A percentile compares a stretch with the other conserved stretches of the same genome.
Evolutionary conservation across 2,329 filamentous ascomycete species (phyloP).

Genomic region (Venturia pyrina): DNA sequence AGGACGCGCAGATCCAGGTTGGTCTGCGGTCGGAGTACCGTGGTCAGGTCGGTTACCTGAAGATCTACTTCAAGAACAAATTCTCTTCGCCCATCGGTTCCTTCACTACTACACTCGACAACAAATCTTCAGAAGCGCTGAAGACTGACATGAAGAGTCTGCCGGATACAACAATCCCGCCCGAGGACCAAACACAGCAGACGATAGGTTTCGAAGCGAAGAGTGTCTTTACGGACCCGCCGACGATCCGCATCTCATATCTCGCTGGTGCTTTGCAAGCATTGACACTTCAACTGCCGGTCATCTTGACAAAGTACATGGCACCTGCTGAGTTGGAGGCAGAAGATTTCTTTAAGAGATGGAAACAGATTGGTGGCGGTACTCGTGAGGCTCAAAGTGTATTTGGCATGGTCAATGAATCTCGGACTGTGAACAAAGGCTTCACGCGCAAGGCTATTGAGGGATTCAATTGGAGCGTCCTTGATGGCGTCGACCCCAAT

Average conservation of each 20-base stretch:
- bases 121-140: slow-evolving; percentile 54
- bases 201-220: slow-evolving; percentile 91
- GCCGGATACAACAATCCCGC: slow-evolving; percentile 68
- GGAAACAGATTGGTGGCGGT: slow-evolving; percentile 92
- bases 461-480: slow-evolving; percentile 81
- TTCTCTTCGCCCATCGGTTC: slow-evolving; percentile 74
- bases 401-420: slow-evolving; percentile 57
- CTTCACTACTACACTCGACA: slow-evolving; percentile 88
- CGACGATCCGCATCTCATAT: slow-evolving; percentile 90
- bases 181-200: slow-evolving; percentile 75
- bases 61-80: slow-evolving; percentile 94
- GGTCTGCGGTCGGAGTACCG: slow-evolving; percentile 90
- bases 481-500: slow-evolving; percentile 84
- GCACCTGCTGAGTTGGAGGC: slow-evolving; percentile 74
- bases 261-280: slow-evolving; percentile 88
- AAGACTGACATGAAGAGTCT: slow-evolving; percentile 82
- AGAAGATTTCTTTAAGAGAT: slow-evolving; percentile 97
- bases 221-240: slow-evolving; percentile 68
- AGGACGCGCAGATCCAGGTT: slow-evolving; percentile 88
- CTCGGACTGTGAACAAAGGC: slow-evolving; percentile 48
- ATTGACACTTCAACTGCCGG: slow-evolving; percentile 79
- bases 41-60: slow-evolving; percentile 88
- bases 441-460: slow-evolving; percentile 66
- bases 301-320: slow-evolving; percentile 93
- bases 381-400: slow-evolving; percentile 83